A percentile compares a stretch with the other conserved stretches of the same genome.
phyloP scores from a whole-genome alignment of 441 rosid species.

The Syzygium syzygioides region DNA sequence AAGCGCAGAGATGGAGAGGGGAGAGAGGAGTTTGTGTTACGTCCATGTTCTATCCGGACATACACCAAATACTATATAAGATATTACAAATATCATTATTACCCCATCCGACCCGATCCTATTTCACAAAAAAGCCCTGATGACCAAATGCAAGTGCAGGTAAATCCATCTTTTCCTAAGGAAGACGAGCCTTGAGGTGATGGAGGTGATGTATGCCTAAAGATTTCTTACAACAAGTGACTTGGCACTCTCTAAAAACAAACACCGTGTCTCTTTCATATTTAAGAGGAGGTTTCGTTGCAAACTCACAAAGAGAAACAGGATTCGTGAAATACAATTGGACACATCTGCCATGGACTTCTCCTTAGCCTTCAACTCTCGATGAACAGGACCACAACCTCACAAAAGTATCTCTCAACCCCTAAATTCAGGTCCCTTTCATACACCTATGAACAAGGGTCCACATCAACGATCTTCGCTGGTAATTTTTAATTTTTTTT shows the following conservation, averaged over 20 bases:
- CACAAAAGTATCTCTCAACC: background rate
- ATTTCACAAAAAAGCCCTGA: fast-evolving
- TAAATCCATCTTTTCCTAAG: background rate
- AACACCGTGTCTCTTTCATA: background rate
- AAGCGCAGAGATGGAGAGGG: background rate
- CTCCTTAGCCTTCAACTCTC: background rate
- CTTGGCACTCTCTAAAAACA: background rate
- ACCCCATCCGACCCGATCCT: fast-evolving
- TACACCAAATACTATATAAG: background rate
- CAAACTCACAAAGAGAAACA: background rate
- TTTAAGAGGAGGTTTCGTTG: background rate
- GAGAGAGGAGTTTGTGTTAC: background rate
- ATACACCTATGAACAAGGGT: background rate
- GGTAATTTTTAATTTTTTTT: background rate
- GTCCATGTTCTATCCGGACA: background rate
- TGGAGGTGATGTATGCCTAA: background rate
- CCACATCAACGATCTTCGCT: background rate
- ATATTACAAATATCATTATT: background rate
- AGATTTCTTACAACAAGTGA: background rate
- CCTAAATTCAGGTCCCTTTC: background rate
- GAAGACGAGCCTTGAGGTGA: background rate
- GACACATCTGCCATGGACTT: background rate
- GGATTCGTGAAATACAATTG: background rate
- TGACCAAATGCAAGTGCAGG: background rate
- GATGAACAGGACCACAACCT: background rate